These are phyloP conservation scores for Pulveroboletus sp. DNA, from an alignment of 768 basidiomycete species.

Conservation along the genomic window DNA sequence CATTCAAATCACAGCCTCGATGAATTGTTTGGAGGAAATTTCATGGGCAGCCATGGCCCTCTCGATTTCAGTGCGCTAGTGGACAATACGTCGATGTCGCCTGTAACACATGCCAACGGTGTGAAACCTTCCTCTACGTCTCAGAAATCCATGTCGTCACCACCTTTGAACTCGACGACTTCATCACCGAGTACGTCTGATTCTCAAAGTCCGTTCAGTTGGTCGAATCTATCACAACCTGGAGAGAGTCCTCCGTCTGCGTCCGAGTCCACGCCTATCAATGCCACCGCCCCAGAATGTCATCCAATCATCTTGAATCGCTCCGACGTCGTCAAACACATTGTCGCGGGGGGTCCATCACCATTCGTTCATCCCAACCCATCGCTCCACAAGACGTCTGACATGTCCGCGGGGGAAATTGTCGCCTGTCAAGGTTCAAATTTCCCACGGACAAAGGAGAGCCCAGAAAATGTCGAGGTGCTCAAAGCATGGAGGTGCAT, in stretches of 20 bases:
- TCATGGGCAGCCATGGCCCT: constrained; percentile 26
- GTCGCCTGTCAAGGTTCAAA: constrained; percentile 63
- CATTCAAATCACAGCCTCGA: constrained; percentile 32
- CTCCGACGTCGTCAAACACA: constrained; percentile 45
- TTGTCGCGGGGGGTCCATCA: constrained; percentile 54
- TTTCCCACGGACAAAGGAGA: constrained; percentile 65
- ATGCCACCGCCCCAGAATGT: constrained; percentile 27
- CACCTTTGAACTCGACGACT: constrained; percentile 15
- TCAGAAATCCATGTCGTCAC: constrained; percentile 16
- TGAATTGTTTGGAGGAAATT: constrained; percentile 43
- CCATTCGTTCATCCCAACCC: constrained; percentile 41
- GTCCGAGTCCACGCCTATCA: constrained; percentile 25
- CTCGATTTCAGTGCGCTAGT: constrained; percentile 33
- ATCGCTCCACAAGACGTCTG: constrained; percentile 39
- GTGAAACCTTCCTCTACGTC: constrained; percentile 11
- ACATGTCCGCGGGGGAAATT: constrained; percentile 43
- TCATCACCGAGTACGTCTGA: constrained; percentile 26
- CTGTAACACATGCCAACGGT: constrained; percentile 44
- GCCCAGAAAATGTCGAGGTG: constrained; percentile 71
- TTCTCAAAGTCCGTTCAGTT: constrained; percentile 25
- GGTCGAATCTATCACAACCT: constrained; percentile 22
- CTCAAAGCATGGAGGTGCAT: constrained; percentile 76
- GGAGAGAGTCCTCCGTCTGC: constrained; percentile 35
- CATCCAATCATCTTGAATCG: constrained; percentile 33
- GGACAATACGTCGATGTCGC: constrained; percentile 32